These are phyloP conservation scores for Erysimum cheiranthoides DNA, from an alignment of 345 rosid genomes.

Conservation along the genomic window DNA sequence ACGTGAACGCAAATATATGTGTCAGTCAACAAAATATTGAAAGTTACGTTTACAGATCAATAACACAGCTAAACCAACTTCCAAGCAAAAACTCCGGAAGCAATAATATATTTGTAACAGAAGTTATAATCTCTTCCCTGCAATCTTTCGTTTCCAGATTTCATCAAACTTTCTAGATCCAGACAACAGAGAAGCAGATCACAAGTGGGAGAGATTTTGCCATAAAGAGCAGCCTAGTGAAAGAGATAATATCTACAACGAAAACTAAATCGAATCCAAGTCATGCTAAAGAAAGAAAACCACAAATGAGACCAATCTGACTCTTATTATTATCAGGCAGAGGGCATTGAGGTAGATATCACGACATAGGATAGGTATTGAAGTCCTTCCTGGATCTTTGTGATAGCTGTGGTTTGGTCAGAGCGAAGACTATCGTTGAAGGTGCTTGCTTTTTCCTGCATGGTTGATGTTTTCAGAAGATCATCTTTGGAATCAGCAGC, in stretches of 20 bases:
- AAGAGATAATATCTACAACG: slow-evolving; percentile 40
- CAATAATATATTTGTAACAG: slow-evolving; percentile 7
- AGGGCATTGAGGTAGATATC: slow-evolving; percentile 72
- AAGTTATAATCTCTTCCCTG: not conserved
- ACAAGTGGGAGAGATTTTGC: slow-evolving; percentile 18
- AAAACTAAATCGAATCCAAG: slow-evolving; percentile 15
- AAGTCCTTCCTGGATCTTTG: slow-evolving; percentile 84
- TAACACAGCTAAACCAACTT: not conserved
- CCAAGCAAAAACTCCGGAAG: slow-evolving; percentile 12
- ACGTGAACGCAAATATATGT: not conserved
- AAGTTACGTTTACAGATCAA: slow-evolving; percentile 14
- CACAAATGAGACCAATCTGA: slow-evolving; percentile 23
- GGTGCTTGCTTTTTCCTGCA: slow-evolving; percentile 67
- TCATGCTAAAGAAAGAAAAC: not conserved
- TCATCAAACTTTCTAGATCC: slow-evolving; percentile 26
- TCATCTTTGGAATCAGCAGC: slow-evolving; percentile 57
- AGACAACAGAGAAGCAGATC: slow-evolving; percentile 31
- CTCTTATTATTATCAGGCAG: slow-evolving; percentile 51
- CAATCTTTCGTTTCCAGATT: slow-evolving; percentile 21
- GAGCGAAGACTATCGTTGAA: slow-evolving; percentile 65
- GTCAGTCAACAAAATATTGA: not conserved
- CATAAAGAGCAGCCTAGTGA: slow-evolving; percentile 28
- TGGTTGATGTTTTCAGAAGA: slow-evolving; percentile 50
- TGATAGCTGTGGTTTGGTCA: slow-evolving; percentile 62
- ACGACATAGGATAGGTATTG: slow-evolving; percentile 71